These are phyloP conservation scores for Hygrocybe punicea DNA, from an alignment of 768 basidiomycete species.

Conservation along the genomic window DNA sequence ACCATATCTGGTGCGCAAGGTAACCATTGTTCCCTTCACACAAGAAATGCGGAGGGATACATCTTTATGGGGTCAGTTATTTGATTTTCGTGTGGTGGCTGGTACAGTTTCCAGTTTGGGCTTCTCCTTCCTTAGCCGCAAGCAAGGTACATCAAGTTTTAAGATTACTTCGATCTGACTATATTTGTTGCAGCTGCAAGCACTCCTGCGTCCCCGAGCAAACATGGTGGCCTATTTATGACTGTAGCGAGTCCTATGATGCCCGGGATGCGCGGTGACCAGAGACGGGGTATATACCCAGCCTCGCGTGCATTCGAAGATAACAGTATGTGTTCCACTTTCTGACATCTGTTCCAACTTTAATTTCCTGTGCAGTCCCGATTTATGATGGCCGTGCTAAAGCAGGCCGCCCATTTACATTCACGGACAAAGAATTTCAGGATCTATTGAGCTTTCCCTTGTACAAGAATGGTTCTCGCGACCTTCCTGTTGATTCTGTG, in stretches of 20 bases:
- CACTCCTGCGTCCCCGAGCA: background rate
- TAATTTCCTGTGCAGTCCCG: background rate
- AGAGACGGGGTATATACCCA: background rate
- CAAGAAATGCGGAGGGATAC: slow-evolving; percentile 8
- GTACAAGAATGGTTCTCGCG: background rate
- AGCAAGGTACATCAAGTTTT: too few species aligned
- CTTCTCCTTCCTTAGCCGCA: too few species aligned
- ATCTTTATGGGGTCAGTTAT: slow-evolving; percentile 3
- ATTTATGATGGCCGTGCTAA: slow-evolving; percentile 5
- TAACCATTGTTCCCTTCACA: slow-evolving; percentile 3
- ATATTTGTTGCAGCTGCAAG: too few species aligned
- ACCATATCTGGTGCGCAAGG: background rate
- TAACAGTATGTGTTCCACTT: background rate
- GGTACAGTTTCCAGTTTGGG: background rate
- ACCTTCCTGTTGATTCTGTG: background rate
- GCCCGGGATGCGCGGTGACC: background rate
- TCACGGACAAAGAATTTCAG: background rate
- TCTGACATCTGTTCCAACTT: background rate
- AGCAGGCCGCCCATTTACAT: background rate
- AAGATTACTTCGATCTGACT: too few species aligned
- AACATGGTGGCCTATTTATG: background rate
- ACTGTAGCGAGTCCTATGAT: background rate
- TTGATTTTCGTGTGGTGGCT: background rate
- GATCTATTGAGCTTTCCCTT: background rate
- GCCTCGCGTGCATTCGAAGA: background rate